A percentile compares a stretch with the other conserved stretches of the same genome.
Evolutionary conservation across 179 eudicot species (phyloP).

Genomic region (Drosera spatulata): DNA sequence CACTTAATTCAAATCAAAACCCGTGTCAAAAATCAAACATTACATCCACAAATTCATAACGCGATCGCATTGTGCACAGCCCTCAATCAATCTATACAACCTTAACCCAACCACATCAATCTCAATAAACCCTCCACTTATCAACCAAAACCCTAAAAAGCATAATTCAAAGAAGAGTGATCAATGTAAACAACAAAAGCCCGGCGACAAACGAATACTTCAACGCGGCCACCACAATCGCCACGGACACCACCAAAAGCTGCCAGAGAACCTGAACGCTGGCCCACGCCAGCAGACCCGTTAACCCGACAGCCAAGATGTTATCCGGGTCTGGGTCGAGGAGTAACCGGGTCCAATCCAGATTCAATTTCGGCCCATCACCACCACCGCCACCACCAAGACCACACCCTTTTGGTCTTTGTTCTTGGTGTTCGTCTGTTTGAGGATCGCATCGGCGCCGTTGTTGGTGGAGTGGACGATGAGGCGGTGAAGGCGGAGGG

Average conservation of each 20-base stretch:
- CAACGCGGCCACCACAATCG: conserved; percentile 58
- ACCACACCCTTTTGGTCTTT: conserved; percentile 4
- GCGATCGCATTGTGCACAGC: too few relatives aligned
- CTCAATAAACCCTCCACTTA: background rate
- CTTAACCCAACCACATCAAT: too few relatives aligned
- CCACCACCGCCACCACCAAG: conserved; percentile 8
- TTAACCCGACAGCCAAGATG: conserved; percentile 60
- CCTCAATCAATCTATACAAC: too few relatives aligned
- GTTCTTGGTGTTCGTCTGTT: background rate
- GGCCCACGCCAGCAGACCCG: conserved; percentile 69
- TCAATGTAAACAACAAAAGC: conserved; percentile 56
- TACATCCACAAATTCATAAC: too few relatives aligned
- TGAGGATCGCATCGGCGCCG: too few relatives aligned
- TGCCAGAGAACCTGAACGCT: conserved; percentile 77
- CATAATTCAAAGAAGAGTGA: conserved; percentile 39
- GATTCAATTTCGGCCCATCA: conserved; percentile 28
- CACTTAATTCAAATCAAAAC: too few relatives aligned
- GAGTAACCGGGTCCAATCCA: conserved; percentile 50
- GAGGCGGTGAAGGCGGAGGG: too few relatives aligned
- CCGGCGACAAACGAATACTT: conserved; percentile 74
- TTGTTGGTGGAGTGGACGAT: too few relatives aligned
- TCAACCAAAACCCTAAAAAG: background rate
- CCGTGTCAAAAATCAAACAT: too few relatives aligned
- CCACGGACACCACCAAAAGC: conserved; percentile 42
- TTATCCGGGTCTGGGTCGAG: conserved; percentile 70